phyloP scores from a whole-genome alignment of 164 flowering plant genomes.

The Tetrastigma voinierianum region DNA sequence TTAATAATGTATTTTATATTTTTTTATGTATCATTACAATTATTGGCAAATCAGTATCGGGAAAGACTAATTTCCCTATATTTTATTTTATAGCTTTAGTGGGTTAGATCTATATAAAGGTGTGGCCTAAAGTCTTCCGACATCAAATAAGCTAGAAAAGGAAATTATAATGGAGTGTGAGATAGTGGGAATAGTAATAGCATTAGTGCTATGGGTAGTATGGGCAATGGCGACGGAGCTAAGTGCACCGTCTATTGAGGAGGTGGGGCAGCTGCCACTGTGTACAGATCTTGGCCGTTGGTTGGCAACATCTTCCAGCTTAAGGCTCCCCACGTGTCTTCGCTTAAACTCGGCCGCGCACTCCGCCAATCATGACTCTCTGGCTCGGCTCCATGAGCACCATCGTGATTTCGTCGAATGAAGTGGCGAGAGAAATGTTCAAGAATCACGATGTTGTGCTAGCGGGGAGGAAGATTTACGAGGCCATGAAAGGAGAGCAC shows the following conservation, averaged over 20 bases:
- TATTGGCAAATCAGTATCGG: no score
- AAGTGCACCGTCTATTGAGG: slow-evolving; percentile 17
- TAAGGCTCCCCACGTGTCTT: slow-evolving; percentile 32
- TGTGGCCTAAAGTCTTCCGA: no score
- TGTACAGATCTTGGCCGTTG: slow-evolving; percentile 52
- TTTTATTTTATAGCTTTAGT: no score
- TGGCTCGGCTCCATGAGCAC: slow-evolving; percentile 52
- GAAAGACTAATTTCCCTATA: no score
- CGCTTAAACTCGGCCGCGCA: slow-evolving; percentile 31
- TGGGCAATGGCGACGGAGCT: slow-evolving; percentile 24
- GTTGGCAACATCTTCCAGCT: slow-evolving; percentile 56
- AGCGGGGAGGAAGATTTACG: slow-evolving; percentile 47
- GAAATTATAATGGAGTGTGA: slow-evolving; percentile 18
- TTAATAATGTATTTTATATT: no score
- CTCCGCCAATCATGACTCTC: slow-evolving; percentile 56
- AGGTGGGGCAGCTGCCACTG: slow-evolving; percentile 37
- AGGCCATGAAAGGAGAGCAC: slow-evolving; percentile 43
- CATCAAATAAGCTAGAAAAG: not conserved
- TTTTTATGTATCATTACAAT: no score
- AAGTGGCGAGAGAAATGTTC: slow-evolving; percentile 46
- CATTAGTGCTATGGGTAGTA: slow-evolving; percentile 23
- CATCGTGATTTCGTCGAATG: slow-evolving; percentile 44
- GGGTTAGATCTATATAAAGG: no score
- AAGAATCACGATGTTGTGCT: slow-evolving; percentile 42
- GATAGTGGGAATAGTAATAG: slow-evolving; percentile 12